These are phyloP conservation scores for Eucalyptus microcorys DNA, from an alignment of 345 rosid species.

Conservation along the genomic window DNA sequence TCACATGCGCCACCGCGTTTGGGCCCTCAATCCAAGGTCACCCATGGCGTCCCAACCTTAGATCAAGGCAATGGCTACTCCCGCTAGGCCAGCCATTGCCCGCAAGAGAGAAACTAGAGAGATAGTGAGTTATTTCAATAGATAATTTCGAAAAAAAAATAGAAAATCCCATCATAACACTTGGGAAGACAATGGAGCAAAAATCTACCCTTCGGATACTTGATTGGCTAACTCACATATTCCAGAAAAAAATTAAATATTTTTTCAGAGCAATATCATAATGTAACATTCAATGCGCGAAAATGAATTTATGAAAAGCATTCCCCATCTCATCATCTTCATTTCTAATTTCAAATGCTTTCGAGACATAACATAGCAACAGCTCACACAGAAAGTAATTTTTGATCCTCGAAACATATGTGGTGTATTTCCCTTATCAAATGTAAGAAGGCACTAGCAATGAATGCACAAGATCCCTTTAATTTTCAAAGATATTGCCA, in stretches of 20 bases:
- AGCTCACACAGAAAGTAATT: rapidly evolving
- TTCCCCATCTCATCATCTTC: background rate
- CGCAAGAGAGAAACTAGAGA: background rate
- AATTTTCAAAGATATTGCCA: no score
- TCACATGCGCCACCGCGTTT: rapidly evolving
- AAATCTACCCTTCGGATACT: background rate
- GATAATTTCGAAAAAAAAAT: background rate
- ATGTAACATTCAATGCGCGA: rapidly evolving
- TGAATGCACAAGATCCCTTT: background rate
- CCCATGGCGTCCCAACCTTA: background rate
- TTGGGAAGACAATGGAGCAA: background rate
- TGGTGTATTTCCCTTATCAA: background rate
- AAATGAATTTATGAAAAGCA: background rate
- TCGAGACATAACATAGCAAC: rapidly evolving
- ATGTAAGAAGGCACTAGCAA: background rate
- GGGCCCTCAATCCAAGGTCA: background rate
- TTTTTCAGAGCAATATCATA: background rate
- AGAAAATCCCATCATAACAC: background rate
- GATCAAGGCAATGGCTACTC: background rate
- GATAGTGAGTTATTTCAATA: background rate
- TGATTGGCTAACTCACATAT: background rate
- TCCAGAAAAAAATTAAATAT: background rate
- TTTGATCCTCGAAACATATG: background rate
- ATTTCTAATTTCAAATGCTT: background rate
- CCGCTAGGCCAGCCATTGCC: background rate